These are phyloP conservation scores for Sonneratia alba DNA, from an alignment of 345 rosid species.

Conservation along the genomic window DNA sequence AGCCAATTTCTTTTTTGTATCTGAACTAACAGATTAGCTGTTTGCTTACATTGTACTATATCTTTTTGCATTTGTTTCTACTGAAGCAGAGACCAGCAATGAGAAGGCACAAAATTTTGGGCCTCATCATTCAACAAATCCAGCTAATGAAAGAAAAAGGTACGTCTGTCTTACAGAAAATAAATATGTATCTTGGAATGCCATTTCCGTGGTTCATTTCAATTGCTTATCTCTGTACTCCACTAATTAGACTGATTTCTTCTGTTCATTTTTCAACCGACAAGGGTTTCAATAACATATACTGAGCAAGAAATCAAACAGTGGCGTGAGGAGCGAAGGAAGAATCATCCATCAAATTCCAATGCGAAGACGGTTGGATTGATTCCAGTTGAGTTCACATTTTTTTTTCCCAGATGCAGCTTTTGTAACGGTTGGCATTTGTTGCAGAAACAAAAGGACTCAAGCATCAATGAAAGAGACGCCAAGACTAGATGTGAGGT, in stretches of 20 bases:
- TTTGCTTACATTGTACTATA: not conserved
- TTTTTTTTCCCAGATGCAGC: constrained; percentile 5
- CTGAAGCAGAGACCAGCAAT: constrained; percentile 25
- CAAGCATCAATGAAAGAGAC: constrained; percentile 28
- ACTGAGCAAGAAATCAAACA: constrained; percentile 56
- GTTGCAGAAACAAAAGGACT: constrained; percentile 40
- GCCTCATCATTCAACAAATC: constrained; percentile 17
- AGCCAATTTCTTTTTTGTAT: not conserved
- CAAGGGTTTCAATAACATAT: constrained; percentile 27
- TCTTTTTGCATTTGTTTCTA: not conserved
- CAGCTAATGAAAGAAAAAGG: constrained; percentile 39
- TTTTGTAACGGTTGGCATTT: constrained; percentile 13
- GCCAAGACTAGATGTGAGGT: constrained; percentile 62
- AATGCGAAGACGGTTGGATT: constrained; percentile 49
- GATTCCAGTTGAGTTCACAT: constrained; percentile 1
- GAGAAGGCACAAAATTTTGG: constrained; percentile 24
- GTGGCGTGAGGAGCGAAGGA: constrained; percentile 82
- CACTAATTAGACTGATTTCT: not conserved
- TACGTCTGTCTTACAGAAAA: constrained; percentile 6
- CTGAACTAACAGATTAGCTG: not conserved
- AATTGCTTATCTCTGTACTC: not conserved
- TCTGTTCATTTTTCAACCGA: not conserved
- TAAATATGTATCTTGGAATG: not conserved
- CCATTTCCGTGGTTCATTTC: not conserved
- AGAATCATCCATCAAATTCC: constrained; percentile 55